A percentile compares a stretch with the other conserved stretches of the same genome.
Evolutionary conservation across 225 moss, liverwort and hornwort genomes (phyloP).

Genomic region (Bryum argenteum): DNA sequence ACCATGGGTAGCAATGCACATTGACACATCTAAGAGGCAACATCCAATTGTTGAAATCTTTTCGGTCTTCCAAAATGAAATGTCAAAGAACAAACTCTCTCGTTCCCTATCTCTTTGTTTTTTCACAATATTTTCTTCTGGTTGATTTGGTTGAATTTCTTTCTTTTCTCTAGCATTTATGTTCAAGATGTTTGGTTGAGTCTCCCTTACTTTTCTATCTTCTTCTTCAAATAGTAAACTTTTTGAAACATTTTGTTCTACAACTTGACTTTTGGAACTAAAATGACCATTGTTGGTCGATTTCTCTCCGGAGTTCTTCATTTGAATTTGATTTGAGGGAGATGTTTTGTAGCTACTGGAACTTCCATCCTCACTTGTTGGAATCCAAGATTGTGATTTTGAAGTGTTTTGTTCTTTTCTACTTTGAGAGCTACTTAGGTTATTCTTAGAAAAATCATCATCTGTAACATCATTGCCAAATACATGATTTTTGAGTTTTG

Average conservation of each 20-base stretch:
- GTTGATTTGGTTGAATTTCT: neutral
- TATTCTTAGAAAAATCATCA: neutral
- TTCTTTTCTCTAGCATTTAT: neutral
- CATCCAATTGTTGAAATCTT: neutral
- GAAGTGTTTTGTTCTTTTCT: neutral
- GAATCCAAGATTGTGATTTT: neutral
- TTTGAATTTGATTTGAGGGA: neutral
- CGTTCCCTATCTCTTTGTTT: slow-evolving; percentile 31
- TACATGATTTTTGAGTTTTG: neutral
- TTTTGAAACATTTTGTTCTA: neutral
- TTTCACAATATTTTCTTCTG: neutral
- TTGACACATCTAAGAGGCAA: slow-evolving; percentile 5
- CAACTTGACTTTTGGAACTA: neutral
- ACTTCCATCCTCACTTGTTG: neutral
- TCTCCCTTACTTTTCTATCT: neutral
- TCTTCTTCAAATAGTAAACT: neutral
- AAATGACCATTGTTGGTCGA: neutral
- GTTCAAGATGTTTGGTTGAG: neutral
- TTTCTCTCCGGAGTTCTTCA: neutral
- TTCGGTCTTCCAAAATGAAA: slow-evolving; percentile 38
- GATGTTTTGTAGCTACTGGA: neutral
- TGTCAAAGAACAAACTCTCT: slow-evolving; percentile 35
- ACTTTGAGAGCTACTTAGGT: neutral
- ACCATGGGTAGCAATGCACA: slow-evolving; percentile 18
- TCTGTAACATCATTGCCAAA: neutral